Base-by-base conservation (phyloP, 2,329 filamentous ascomycete genomes). In the Pyricularia grisea region DNA sequence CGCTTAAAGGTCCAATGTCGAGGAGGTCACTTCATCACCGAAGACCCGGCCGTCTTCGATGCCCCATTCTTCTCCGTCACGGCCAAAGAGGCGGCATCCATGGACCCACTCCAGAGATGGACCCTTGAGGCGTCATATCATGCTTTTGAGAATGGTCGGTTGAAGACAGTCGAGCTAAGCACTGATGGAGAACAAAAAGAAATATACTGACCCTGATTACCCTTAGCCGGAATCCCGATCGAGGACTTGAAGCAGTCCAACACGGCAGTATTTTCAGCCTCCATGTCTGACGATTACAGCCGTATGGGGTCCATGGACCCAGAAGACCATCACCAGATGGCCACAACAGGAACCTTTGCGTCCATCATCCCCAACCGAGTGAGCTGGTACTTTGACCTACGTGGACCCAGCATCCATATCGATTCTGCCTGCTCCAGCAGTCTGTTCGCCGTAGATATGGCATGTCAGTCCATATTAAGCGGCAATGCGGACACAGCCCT, bases 361-460 rank as follows among this genome's bases (percentile, higher is more conserved):
- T 72, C 71, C 61, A 77, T 78, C 31, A 66, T 77, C 28, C 73
- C 78, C 5, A 80, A 80, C 72, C 73, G 79, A 1, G 69, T 77
- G 11, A 77, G 76, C 1, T 78, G 79, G 71, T 75, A 77, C 64
- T 79, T 78, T 50, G 71, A 81, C 67, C 70, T 79, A 61, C 71
- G 72, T 6, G 79, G 79, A 0, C 75, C 79, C 0, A 79, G 77
- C 69, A 72, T 78, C 60, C 76, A 77, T 17, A 71, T 80, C 31
- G 76, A 81, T 67, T 79, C 79, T 12, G 80, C 78, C 6, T 81
- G 80, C 70, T 80, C 78, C 2, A 76, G 75, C 36, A 77, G 75
- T 58, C 70, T 81, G 67, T 71, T 78, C 0, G 78, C 76, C 5
- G 28, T 68, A 12, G 61, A 68, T 30, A 61, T 65, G 17, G 67